Evolutionary conservation across 805 yeast species (phyloP), one percentile per base, ranked within the genome.

Genomic region (Sugiyamaella valdiviana): DNA sequence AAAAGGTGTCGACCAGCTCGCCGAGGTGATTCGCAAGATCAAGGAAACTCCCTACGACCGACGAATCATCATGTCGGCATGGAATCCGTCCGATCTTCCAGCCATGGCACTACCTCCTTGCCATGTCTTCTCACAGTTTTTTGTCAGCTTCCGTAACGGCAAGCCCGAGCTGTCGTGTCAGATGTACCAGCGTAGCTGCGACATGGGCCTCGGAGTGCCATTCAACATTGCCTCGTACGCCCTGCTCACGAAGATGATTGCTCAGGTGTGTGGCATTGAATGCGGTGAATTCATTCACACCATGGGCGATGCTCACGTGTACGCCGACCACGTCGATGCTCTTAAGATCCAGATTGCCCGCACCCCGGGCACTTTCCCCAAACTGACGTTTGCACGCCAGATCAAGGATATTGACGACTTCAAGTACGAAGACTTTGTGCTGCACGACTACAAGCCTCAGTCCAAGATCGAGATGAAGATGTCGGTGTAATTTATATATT

Each of bases 171-270:
- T 93, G 48, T 85, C 93, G 10, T 93, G 99, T 65, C 77, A 84
- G 50, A 72, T 93, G 71, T 93, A 93, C 67, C 99, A 93, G 70
- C 79, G 99, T 60, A 85, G 96, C n/a, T 91, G 98, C 67, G 99
- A 93, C 63, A 90, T 93, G 96, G 99, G 99, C 0, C 76, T 93
- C n/a, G 99, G 99, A 12, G 98, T 93, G 19, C 99, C 99, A 0
- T 93, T 93, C 68, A 93, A 93, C 64, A 93, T 93, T 61, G 99
- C 99, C 0, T 88, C 97, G 0, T 93, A 93, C 63, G 95, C 99
- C 0, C 71, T 93, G 47, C 73, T 93, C 52, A 90, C 97, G 1
- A 83, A 78, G 58, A 91, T 93, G 97, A 84, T 93, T 54, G 99
- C 99, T 1, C 87, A 86, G 53, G 84, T 93, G n/a, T 89, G 89